phyloP scores from a whole-genome alignment of 495 filamentous ascomycete genomes.

The Chaetomidium leptoderma region DNA sequence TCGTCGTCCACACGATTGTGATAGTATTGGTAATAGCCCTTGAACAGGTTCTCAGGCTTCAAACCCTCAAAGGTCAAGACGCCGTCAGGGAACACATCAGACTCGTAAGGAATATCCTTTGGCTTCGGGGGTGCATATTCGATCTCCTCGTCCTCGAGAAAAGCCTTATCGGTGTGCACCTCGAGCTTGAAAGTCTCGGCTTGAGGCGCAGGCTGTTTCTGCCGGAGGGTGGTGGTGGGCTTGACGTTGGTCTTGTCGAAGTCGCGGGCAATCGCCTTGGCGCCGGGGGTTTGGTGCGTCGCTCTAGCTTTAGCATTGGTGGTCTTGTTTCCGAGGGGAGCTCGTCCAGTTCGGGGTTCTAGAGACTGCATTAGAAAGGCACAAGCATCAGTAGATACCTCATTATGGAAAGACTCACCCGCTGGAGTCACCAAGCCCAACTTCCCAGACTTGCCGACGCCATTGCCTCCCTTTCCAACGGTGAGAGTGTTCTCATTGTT shows the following conservation, averaged over 20 bases:
- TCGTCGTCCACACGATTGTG: conserved; percentile 61
- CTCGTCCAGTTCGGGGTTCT: conserved; percentile 64
- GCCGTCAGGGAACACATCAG: conserved; percentile 68
- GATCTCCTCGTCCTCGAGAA: conserved; percentile 57
- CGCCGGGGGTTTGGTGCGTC: conserved; percentile 51
- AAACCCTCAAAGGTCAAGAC: conserved; percentile 44
- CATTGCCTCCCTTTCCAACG: conserved; percentile 52
- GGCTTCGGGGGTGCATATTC: conserved; percentile 45
- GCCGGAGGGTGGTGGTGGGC: conserved; percentile 33
- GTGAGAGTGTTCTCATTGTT: conserved; percentile 62
- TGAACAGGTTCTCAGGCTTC: conserved; percentile 60
- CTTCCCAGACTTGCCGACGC: conserved; percentile 42
- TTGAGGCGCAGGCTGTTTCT: conserved; percentile 41
- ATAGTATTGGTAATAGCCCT: conserved; percentile 62
- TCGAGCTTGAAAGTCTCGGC: conserved; percentile 44
- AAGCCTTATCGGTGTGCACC: conserved; percentile 36
- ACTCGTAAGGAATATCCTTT: conserved; percentile 66
- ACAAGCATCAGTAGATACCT: background rate
- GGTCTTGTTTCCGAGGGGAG: conserved; percentile 86
- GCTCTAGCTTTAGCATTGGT: conserved; percentile 85
- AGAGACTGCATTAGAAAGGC: conserved; percentile 28
- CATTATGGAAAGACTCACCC: conserved; percentile 19
- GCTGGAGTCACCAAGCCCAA: conserved; percentile 70
- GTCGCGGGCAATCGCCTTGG: conserved; percentile 39
- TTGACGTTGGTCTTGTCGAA: conserved; percentile 41